phyloP scores from a whole-genome alignment of 164 flowering plant species.

The Macadamia tetraphylla region DNA sequence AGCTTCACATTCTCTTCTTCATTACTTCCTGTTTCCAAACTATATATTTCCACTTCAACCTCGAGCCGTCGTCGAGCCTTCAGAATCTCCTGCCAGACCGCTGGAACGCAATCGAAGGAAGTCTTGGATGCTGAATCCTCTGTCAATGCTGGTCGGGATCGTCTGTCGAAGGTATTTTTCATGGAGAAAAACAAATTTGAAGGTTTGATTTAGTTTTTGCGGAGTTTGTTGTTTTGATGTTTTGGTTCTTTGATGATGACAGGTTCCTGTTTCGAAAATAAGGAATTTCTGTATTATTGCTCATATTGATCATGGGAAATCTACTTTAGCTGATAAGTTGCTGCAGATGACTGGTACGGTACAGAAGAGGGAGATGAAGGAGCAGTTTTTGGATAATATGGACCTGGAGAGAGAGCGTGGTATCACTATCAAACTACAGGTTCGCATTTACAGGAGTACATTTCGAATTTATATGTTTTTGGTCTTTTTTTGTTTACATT shows the following conservation, averaged over 20 bases:
- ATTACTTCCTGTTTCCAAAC: background rate
- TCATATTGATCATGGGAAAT: constrained; percentile 96
- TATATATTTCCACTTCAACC: background rate
- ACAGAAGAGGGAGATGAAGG: constrained; percentile 87
- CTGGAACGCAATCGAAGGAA: constrained; percentile 23
- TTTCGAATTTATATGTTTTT: no score
- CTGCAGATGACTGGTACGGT: constrained; percentile 92
- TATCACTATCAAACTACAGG: constrained; percentile 96
- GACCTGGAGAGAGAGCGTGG: constrained; percentile 97
- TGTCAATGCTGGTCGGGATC: constrained; percentile 30
- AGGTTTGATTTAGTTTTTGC: no score
- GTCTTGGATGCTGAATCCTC: constrained; percentile 7
- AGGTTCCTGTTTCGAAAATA: constrained; percentile 84
- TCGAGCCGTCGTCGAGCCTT: background rate
- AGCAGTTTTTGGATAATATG: constrained; percentile 97
- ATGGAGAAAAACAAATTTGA: no score
- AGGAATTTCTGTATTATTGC: constrained; percentile 93
- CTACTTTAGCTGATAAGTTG: constrained; percentile 90
- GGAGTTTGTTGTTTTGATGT: background rate
- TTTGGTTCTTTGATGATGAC: constrained; percentile 10
- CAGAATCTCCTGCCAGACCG: constrained; percentile 20
- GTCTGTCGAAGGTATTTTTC: constrained; percentile 30
- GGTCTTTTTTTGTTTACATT: no score
- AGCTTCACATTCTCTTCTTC: background rate
- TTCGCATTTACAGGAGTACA: constrained; percentile 7